Base-by-base conservation (phyloP, 352 stramenopile species). In the Phytopythium cucurbitacearum region DNA sequence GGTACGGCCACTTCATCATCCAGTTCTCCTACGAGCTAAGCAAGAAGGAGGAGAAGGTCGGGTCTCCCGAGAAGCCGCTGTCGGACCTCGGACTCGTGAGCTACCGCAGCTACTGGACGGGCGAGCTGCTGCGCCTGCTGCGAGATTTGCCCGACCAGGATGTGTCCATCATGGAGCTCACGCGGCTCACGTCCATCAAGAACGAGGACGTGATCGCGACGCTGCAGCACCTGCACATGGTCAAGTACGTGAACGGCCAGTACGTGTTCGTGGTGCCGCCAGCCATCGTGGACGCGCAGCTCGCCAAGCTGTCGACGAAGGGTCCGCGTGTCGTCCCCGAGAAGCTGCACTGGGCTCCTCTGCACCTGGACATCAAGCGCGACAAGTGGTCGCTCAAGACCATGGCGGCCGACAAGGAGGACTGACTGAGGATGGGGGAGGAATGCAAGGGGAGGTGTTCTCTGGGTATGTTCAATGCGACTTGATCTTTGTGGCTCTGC, bases 1-100 rank as follows among this genome's bases (percentile, higher is more conserved):
- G 97, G 35, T 99, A 99, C 72, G 97, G 97, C 42, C 99, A 99
- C 71, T 99, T 99, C 59, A 97, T 99, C 59, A 99, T 99, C 65
- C 96, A 92, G 55, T 93, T 99, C 45, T 98, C 89, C 8, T 99
- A 99, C 76, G 97, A 99, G 72, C 80, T 99, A 13, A 98, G 91
- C 62, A 99, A 99, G 74, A 91, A 95, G 41, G 97, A 99, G 73
- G 84, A 92, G 36, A 99, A 98, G 53, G 77, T 98, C 3, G 97
- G 97, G 7, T 98, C 93, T 3, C 97, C 97, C 0, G 97, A 99
- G 75, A 99, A 99, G 71, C 97, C 97, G 8, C 80, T 99, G 11
- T 98, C 92, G 44, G 97, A 99, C 73, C 76, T 99, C 9, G 97
- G 97, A 6, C 97, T 99, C 53, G 88, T 99, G 54, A 98, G 89